Percentiles rank a stretch among this genome's conserved stretches.
phyloP scores from a whole-genome alignment of 169 alveolate species.

The Theileria equi region DNA sequence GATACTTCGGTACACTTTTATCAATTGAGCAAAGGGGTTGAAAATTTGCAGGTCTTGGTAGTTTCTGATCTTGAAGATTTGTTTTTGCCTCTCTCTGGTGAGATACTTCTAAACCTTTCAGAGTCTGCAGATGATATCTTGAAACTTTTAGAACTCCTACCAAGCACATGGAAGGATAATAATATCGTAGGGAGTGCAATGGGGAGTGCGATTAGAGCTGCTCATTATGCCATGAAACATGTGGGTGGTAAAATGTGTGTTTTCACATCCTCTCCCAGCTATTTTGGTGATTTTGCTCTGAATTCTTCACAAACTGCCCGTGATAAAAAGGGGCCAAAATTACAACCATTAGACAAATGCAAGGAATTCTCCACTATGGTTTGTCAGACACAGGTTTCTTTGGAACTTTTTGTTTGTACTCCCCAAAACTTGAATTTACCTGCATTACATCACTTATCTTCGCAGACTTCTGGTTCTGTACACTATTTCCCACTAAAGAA shows the following conservation, averaged over 20 bases:
- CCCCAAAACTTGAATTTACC: constrained; percentile 64
- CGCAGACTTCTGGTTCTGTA: constrained; percentile 59
- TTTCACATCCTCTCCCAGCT: constrained; percentile 80
- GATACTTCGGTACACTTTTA: constrained; percentile 94
- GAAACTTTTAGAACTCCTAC: constrained; percentile 60
- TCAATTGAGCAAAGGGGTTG: constrained; percentile 75
- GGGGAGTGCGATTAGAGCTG: constrained; percentile 90
- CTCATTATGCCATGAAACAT: constrained; percentile 86
- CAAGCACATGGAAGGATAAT: constrained; percentile 82
- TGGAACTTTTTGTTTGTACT: constrained; percentile 84
- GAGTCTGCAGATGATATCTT: constrained; percentile 80
- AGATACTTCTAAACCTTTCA: constrained; percentile 80
- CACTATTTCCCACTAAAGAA: constrained; percentile 68
- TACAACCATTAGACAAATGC: constrained; percentile 47
- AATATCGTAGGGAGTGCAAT: constrained; percentile 77
- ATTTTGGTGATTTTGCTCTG: constrained; percentile 78
- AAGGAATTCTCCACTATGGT: constrained; percentile 42
- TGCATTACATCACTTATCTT: constrained; percentile 22
- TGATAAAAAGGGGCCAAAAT: constrained; percentile 19
- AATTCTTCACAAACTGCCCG: constrained; percentile 42
- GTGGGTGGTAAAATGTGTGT: constrained; percentile 91
- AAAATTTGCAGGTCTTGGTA: constrained; percentile 88
- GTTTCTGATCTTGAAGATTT: constrained; percentile 89
- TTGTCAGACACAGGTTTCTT: constrained; percentile 59
- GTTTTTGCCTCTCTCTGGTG: constrained; percentile 92